phyloP scores from a whole-genome alignment of 1,139 yeast genomes.

The Pichia sp. region DNA sequence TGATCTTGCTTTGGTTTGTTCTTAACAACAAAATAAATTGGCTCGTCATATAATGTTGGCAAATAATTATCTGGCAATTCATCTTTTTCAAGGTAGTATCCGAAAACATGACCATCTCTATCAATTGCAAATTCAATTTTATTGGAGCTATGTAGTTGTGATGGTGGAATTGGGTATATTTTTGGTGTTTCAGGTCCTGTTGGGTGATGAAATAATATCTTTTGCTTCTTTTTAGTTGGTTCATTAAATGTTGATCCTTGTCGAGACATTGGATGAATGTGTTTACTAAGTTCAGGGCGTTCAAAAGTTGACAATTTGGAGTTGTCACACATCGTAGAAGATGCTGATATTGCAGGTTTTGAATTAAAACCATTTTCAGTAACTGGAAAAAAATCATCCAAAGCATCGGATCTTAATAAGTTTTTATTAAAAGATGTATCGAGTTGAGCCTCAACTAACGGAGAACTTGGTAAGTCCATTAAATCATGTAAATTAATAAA shows the following conservation, averaged over 20 bases:
- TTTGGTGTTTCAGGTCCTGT: neutral
- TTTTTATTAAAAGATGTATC: neutral
- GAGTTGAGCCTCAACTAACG: constrained; percentile 9
- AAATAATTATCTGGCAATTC: constrained; percentile 24
- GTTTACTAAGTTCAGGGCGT: constrained; percentile 11
- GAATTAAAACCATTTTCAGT: neutral
- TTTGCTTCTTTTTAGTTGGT: constrained; percentile 16
- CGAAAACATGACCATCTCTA: constrained; percentile 30
- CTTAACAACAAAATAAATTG: constrained; percentile 27
- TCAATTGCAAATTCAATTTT: constrained; percentile 28
- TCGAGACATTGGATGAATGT: constrained; percentile 14
- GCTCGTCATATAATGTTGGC: constrained; percentile 28
- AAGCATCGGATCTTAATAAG: constrained; percentile 10
- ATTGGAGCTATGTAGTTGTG: neutral
- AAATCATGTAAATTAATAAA: neutral
- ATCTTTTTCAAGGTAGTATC: constrained; percentile 24
- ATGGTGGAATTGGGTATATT: neutral
- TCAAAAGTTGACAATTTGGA: constrained; percentile 3
- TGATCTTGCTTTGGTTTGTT: constrained; percentile 15
- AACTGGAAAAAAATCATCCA: constrained; percentile 9
- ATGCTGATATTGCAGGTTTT: constrained; percentile 11
- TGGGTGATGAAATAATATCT: constrained; percentile 3
- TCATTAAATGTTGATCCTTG: constrained; percentile 17
- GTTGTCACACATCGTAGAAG: constrained; percentile 8
- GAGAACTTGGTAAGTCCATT: constrained; percentile 18